phyloP scores from a whole-genome alignment of 345 rosid genomes.

The Euphorbia pulcherrima region DNA sequence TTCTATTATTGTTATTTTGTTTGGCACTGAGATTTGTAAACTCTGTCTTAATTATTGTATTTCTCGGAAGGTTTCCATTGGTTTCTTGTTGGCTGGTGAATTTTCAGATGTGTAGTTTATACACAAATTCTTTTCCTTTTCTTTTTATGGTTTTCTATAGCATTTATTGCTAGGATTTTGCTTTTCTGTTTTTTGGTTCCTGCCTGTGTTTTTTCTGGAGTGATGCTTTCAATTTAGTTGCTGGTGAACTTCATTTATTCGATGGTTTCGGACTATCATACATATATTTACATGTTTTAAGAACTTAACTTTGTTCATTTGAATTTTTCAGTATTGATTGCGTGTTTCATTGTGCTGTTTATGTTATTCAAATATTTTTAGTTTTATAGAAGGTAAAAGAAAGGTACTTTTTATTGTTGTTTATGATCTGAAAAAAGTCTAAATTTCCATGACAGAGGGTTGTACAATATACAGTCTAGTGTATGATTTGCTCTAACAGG shows the following conservation, averaged over 20 bases:
- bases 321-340: not conserved
- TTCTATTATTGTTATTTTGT: not conserved
- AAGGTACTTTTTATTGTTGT: not conserved
- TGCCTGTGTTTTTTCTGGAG: not conserved
- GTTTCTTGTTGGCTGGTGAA: not conserved
- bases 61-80: not conserved
- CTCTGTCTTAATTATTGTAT: not conserved
- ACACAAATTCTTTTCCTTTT: not conserved
- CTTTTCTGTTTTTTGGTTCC: not conserved
- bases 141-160: not conserved
- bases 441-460: not conserved
- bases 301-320: not conserved
- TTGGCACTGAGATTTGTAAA: not conserved
- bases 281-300: not conserved
- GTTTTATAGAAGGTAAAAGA: not conserved
- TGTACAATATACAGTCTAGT: not conserved
- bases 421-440: not conserved
- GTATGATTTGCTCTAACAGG: not conserved
- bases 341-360: not conserved
- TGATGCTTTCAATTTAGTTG: not conserved
- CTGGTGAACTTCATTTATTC: not conserved
- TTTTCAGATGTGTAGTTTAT: conserved; percentile 5
- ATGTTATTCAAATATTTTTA: too few relatives aligned
- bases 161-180: not conserved
- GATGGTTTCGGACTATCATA: not conserved